Evolutionary conservation across 371 early-diverging fungal genomes (phyloP).

Genomic region (Rhizomucor pusillus): DNA sequence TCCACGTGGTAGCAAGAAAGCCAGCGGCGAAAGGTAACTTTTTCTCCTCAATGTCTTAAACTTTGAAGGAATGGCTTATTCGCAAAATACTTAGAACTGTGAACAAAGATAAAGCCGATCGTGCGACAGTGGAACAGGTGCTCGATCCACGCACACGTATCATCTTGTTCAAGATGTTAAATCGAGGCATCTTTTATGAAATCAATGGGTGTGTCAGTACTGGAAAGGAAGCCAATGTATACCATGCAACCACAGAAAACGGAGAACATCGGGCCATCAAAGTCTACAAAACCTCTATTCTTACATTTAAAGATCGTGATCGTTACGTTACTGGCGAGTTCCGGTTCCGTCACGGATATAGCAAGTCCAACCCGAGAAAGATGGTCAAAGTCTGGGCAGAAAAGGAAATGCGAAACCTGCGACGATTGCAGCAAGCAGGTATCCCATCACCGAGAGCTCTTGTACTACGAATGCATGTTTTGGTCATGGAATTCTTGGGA

Average conservation of each 20-base stretch:
- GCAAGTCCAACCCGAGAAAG: conserved; percentile 96
- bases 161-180: conserved; percentile 95
- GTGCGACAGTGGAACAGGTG: conserved; percentile 98
- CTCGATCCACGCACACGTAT: conserved; percentile 97
- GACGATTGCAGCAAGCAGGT: conserved; percentile 86
- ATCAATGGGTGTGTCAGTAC: conserved; percentile 98
- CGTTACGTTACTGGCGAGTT: conserved; percentile 98
- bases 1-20: conserved; percentile 72
- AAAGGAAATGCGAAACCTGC: conserved; percentile 99
- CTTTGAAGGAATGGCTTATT: not conserved
- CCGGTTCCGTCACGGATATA: conserved; percentile 96
- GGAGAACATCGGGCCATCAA: conserved; percentile 94
- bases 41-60: too few species aligned
- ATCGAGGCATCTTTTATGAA: conserved; percentile 85
- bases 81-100: conserved; percentile 18
- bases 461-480: conserved; percentile 92
- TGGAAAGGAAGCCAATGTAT: conserved; percentile 99
- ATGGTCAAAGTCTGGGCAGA: conserved; percentile 99
- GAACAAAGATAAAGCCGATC: conserved; percentile 90
- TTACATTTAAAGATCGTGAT: conserved; percentile 98
- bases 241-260: conserved; percentile 88
- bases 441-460: conserved; percentile 97
- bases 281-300: conserved; percentile 98
- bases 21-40: conserved; percentile 72
- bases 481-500: conserved; percentile 98